Base-by-base conservation (phyloP, 352 stramenopile species). In the Pythium angustatum region DNA sequence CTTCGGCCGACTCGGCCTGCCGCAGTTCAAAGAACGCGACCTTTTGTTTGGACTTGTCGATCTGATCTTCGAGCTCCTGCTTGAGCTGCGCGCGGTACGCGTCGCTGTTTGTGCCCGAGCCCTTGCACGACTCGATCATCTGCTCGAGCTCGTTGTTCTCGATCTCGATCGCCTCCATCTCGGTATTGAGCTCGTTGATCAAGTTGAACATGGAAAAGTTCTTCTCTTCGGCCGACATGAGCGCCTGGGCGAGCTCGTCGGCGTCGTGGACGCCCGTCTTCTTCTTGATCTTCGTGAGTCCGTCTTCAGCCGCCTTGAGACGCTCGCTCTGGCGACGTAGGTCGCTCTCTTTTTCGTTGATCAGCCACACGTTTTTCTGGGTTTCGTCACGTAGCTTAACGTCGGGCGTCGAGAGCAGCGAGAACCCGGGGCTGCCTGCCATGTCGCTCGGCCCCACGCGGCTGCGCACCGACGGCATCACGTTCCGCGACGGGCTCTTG, bases 201-300 rank as follows among this genome's bases (percentile, higher is more conserved):
- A 96, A 91, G 58, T 97, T 98, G 69, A 98, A 98, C 19, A 98
- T 79, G 45, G 84, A 96, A 61, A 98, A 98, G 72, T 98, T 98
- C 70, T 98, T 97, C 62, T 98, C 91, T 47, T 98, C 93, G 3
- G 90, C 90, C 41, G 87, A 74, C 43, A 97, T 48, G 41, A 98
- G 85, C 27, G 83, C 90, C 36, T 84, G 78, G 19, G 94, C 85
- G 36, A 98, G 73, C 50, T 94, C 87, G 9, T 93, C 73, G 26
- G 94, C 78, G 70, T 96, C 85, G 19, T 52, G 77, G 36, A 98
- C 76, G 3, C 88, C 85, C 7, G 93, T 98, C 41, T 93, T 91
- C 60, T 93, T 88, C 66, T 90, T 89, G 65, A 98, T 97, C 62
- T 90, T 92, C 34, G 75, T 77, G 28, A 97, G 73, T 17, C 85